These are phyloP conservation scores for Arctostaphylos glauca DNA, from an alignment of 148 eudicot species.

Conservation along the genomic window DNA sequence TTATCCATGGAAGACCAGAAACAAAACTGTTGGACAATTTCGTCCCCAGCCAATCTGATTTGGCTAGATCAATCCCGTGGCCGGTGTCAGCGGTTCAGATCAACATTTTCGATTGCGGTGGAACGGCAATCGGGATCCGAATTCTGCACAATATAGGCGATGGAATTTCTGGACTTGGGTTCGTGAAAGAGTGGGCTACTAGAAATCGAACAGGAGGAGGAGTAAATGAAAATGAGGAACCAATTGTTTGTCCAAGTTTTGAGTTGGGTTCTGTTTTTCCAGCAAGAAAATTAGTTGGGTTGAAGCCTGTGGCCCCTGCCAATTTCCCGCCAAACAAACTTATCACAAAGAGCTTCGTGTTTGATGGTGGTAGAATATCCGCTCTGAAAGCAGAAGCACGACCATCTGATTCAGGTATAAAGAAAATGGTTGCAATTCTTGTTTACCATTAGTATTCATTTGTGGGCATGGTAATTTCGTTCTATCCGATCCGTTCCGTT, in stretches of 20 bases:
- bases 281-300: background rate
- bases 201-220: background rate
- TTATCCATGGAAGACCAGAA: background rate
- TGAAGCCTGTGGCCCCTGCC: background rate
- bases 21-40: background rate
- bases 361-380: background rate
- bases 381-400: slow-evolving; percentile 6
- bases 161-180: background rate
- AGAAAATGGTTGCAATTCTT: no score
- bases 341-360: slow-evolving; percentile 13
- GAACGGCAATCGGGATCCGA: background rate
- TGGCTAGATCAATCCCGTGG: background rate
- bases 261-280: slow-evolving; percentile 1
- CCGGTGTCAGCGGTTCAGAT: background rate
- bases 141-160: background rate
- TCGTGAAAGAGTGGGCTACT: background rate
- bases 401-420: no score
- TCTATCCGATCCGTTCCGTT: no score
- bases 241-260: background rate
- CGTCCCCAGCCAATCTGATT: background rate
- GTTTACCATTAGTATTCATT: no score
- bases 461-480: no score
- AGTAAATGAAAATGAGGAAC: background rate
- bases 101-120: background rate
- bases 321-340: background rate